Base-by-base conservation (phyloP, 805 yeast species). In the Saccharomycopsis babjevae region DNA sequence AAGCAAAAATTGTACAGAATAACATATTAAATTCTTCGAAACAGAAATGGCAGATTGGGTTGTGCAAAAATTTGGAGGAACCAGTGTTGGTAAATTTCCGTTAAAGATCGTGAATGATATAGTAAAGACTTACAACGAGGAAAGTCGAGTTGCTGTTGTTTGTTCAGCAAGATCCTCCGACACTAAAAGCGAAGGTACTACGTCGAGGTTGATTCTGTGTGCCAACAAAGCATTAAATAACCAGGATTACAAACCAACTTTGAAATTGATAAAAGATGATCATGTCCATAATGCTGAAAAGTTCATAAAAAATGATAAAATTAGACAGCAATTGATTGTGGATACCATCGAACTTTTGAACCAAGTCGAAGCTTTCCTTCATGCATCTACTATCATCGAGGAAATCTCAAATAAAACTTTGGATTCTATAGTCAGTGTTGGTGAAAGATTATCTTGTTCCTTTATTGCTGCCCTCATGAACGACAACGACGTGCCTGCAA, bases 1-100 rank as follows among this genome's bases (percentile, higher is more conserved):
- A 40, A 40, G 43, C 5, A 15, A 39, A 39, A 4, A 39, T 39
- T 10, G 8, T 32, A 10, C 36, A 34, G n/a, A n/a, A n/a, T n/a
- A n/a, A n/a, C n/a, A n/a, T n/a, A n/a, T n/a, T n/a, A n/a, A n/a
- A n/a, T n/a, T n/a, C n/a, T n/a, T n/a, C n/a, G n/a, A n/a, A n/a
- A n/a, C n/a, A n/a, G 22, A 46, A 46, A 46, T 46, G 52, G 5
- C 32, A 22, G 81, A 81, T 18, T 86, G 93, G 92, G 72, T 88
- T 2, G 88, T 94, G 6, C 99, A 94, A 73, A 94, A 94, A 73
- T 94, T 89, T 69, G 99, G 99, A 57, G 99, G 99, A 59, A 94
- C 99, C 16, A 85, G 94, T 56, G 97, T 94, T 38, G 99, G 99
- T 25, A 94, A 94, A 72, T 92, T 94, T 72, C 89, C 97, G 10